Base-by-base conservation (phyloP, 768 basidiomycete genomes). In the Galerina sulciceps region DNA sequence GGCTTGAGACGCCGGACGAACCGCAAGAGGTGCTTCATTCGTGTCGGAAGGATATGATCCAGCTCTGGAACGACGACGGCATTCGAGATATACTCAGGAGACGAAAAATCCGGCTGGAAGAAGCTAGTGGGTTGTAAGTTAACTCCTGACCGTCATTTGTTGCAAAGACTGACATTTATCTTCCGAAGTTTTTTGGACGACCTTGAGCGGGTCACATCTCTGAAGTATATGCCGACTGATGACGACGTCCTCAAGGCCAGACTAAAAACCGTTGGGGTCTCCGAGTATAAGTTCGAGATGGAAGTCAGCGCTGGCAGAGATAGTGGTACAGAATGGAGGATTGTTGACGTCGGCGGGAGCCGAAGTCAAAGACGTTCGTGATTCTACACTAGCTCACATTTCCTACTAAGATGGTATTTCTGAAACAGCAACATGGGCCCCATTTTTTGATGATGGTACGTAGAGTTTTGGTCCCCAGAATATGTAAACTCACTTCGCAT, bases 221-320 rank as follows among this genome's bases (percentile, higher is more conserved):
- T 82, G 6, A 75, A 79, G 61, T 92, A 88, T 63, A 71, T 87
- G 64, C 90, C 90, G 1, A 83, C 86, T 3, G 88, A 91, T 67
- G 89, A 90, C 66, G 90, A 92, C 67, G 88, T 93, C 18, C 79
- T 93, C 44, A 86, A 86, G 23, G 91, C 90, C 1, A 80, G 91
- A 2, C 72, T 93, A 22, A 91, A 91, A 69, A 90, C 86, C 0
- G 84, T 92, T 15, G 91, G 91, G 2, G 90, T 91, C 10, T 86
- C 87, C 4, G 91, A 92, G 70, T 90, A 93, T 73, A 87, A 82
- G 65, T 93, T 93, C 64, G 85, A 89, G 73, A 89, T 92, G 84
- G 90, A 74, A 71, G 81, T 86, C 35, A 69, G 77, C 44, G 75
- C 75, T 1, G 85, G 84, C 0, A 66, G 81, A 55, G 75, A 86